Percentiles rank a stretch among this genome's conserved stretches.
phyloP scores from a whole-genome alignment of 2,329 filamentous ascomycete species.

The Curvularia eragrostidis region DNA sequence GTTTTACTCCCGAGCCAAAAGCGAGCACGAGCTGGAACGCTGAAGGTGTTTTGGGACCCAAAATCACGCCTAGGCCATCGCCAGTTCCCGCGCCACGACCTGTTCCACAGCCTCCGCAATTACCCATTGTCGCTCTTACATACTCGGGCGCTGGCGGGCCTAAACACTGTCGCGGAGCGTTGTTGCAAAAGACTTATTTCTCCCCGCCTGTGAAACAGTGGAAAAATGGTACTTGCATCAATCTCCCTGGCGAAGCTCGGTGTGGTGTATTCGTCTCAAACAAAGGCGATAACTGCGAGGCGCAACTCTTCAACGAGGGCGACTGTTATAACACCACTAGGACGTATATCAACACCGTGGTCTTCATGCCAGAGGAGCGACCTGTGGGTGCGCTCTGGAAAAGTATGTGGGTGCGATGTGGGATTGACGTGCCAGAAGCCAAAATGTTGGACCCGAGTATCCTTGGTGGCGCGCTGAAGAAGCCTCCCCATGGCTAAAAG shows the following conservation, averaged over 20 bases:
- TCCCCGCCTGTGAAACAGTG: constrained; percentile 33
- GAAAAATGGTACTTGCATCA: constrained; percentile 43
- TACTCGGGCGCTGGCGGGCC: constrained; percentile 44
- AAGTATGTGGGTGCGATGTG: constrained; percentile 46
- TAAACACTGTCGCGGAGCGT: constrained; percentile 45
- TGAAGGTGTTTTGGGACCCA: constrained; percentile 36
- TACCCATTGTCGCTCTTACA: constrained; percentile 43
- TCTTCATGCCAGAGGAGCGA: constrained; percentile 48
- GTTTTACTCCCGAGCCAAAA: constrained; percentile 26
- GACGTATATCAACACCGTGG: constrained; percentile 44
- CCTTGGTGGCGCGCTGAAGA: constrained; percentile 38
- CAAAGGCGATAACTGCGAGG: constrained; percentile 48
- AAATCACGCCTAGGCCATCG: constrained; percentile 21
- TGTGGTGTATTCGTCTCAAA: constrained; percentile 45
- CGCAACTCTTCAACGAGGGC: constrained; percentile 41
- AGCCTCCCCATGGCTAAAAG: constrained; percentile 31
- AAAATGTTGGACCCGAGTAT: constrained; percentile 40
- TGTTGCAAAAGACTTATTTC: constrained; percentile 37
- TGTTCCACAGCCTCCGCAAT: constrained; percentile 20
- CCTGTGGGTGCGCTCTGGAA: constrained; percentile 43
- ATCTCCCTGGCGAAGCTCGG: constrained; percentile 40
- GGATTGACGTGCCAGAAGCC: constrained; percentile 39
- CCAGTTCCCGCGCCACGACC: constrained; percentile 15
- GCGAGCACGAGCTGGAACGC: constrained; percentile 24
- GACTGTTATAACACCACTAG: constrained; percentile 38